Evolutionary conservation across 2,329 filamentous ascomycete species (phyloP), one percentile per base, ranked within the genome.

Genomic region (Verticillium nubilum): DNA sequence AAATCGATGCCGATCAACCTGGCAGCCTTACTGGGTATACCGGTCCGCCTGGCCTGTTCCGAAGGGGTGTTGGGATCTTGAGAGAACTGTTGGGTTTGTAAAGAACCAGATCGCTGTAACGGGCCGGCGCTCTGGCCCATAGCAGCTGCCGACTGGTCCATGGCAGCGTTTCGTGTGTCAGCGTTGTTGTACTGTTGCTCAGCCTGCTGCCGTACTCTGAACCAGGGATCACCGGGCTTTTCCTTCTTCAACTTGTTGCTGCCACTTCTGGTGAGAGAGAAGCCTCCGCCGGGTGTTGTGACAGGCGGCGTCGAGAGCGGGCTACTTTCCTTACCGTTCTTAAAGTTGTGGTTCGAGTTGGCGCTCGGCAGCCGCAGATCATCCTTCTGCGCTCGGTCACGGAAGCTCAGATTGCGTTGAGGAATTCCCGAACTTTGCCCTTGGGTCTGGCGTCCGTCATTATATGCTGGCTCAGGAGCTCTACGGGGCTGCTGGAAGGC

Each of bases 221-320:
- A 75, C 76, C 77, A 79, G 1, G 76, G 71, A 55, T 86, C 82
- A n/a, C 71, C 74, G 1, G 84, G 82, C 1, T 81, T 83, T 2
- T 83, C 78, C 62, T 86, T 87, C 67, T 76, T 80, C 35, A 86
- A 72, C 66, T 83, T 86, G 64, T 85, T 85, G 65, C 83, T 86
- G n/a, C 75, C 79, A 59, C 72, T 81, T 56, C 81, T 77, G 9
- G 73, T 68, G 33, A 79, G 64, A 60, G 76, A 72, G 56, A 76
- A 73, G 42, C 73, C 70, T 28, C 71, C 71, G 5, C 52, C 25
- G 66, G 66, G 67, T 4, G 71, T 67, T 15, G 67, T 66, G 27
- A 67, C 61, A 2, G 76, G 67, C 54, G 61, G 67, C 25, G 62
- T 65, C 31, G 64, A 62, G 37, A 66, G 68, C 27, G 66, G 64